phyloP scores from a whole-genome alignment of 345 rosid species.

The Rhodomyrtus tomentosa region DNA sequence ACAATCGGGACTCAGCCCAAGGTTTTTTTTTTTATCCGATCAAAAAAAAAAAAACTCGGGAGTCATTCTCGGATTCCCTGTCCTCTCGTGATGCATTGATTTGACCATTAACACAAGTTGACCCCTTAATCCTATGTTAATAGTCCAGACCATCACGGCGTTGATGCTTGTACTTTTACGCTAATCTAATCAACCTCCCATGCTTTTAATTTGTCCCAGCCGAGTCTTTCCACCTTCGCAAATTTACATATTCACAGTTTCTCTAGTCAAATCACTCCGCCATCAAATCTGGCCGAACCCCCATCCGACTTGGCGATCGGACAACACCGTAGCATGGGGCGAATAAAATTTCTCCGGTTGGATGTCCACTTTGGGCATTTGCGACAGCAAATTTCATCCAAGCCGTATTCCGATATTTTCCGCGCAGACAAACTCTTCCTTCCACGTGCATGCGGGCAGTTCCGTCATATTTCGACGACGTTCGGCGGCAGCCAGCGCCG shows the following conservation, averaged over 20 bases:
- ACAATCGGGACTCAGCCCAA: not conserved
- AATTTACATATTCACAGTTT: not conserved
- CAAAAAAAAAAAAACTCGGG: too few relatives aligned
- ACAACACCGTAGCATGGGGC: accelerated
- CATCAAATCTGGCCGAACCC: not conserved
- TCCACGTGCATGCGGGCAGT: accelerated
- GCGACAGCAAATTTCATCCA: accelerated
- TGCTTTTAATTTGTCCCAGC: not conserved
- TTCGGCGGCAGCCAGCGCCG: accelerated
- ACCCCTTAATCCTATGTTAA: not conserved
- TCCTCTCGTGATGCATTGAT: not conserved
- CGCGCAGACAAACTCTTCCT: accelerated
- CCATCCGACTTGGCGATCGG: accelerated
- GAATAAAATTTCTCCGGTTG: not conserved
- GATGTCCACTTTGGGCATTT: not conserved
- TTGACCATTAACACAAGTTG: not conserved
- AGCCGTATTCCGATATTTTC: accelerated
- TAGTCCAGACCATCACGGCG: not conserved
- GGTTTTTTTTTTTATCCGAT: too few relatives aligned
- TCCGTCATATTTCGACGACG: not conserved
- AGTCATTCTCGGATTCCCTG: not conserved
- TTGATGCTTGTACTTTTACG: not conserved
- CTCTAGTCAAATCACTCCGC: not conserved
- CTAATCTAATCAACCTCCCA: not conserved
- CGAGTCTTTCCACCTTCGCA: not conserved